Percentiles rank a stretch among this genome's conserved stretches.
These are phyloP conservation scores for Diaporthe vexans DNA, from an alignment of 2,329 filamentous ascomycete species.

Conservation along the genomic window DNA sequence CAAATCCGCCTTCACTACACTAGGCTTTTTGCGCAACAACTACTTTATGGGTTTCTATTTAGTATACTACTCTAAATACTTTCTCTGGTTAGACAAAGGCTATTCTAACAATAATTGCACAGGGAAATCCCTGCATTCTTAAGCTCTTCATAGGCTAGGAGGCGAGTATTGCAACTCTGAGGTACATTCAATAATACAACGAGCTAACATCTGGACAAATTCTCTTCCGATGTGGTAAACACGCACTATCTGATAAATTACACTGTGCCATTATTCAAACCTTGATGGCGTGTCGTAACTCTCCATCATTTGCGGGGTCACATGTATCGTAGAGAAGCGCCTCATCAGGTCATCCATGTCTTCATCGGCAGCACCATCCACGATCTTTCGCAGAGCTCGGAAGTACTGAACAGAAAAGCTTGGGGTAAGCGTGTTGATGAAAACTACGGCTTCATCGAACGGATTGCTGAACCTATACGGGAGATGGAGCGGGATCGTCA, in stretches of 20 bases:
- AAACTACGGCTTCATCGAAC: background rate
- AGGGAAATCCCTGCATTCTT: too few species aligned
- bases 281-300: background rate
- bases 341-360: constrained; percentile 2
- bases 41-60: too few species aligned
- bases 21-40: too few species aligned
- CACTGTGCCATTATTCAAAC: background rate
- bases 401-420: constrained; percentile 14
- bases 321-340: background rate
- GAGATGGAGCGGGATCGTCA: background rate
- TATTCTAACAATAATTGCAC: too few species aligned
- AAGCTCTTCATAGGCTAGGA: too few species aligned
- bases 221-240: background rate
- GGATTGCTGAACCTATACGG: constrained; percentile 6
- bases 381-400: background rate
- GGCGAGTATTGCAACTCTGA: too few species aligned
- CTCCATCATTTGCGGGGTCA: background rate
- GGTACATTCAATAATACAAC: too few species aligned
- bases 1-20: too few species aligned
- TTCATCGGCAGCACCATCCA: background rate
- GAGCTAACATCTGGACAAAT: too few species aligned
- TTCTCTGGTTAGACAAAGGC: too few species aligned
- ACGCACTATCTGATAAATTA: background rate
- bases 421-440: background rate
- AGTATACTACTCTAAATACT: too few species aligned